Percentiles rank a stretch among this genome's conserved stretches.
Evolutionary conservation across 2,329 filamentous ascomycete genomes (phyloP).

Genomic region (Coniochaeta sp.): DNA sequence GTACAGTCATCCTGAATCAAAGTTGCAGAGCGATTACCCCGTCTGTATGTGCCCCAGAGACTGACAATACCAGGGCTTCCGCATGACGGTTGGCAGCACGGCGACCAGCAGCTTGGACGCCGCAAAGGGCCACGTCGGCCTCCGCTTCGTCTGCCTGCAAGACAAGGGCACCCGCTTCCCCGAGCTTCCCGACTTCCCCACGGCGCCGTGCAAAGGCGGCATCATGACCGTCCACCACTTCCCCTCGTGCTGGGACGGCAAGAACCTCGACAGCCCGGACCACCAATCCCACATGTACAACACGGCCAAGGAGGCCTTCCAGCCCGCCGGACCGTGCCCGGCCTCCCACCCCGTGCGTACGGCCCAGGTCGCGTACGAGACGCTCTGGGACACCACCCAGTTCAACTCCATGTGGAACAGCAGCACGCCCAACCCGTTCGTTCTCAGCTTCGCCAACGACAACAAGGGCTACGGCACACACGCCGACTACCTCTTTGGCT

Average conservation of each 20-base stretch:
- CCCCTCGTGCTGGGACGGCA: conserved; percentile 53
- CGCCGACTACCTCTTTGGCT: conserved; percentile 25
- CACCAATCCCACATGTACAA: conserved; percentile 31
- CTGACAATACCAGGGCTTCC: conserved; percentile 26
- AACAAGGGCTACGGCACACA: conserved; percentile 20
- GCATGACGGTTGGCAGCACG: conserved; percentile 32
- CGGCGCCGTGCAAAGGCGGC: conserved; percentile 27
- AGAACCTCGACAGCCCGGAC: conserved; percentile 43
- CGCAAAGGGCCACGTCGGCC: conserved; percentile 24
- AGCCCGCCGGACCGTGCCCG: conserved; percentile 16
- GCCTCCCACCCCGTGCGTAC: conserved; percentile 21
- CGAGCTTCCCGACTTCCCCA: conserved; percentile 32
- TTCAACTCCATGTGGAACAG: conserved; percentile 30
- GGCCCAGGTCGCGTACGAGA: conserved; percentile 31
- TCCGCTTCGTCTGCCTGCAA: conserved; percentile 33
- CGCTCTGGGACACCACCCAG: conserved; percentile 33
- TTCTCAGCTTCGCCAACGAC: conserved; percentile 17
- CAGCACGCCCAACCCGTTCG: conserved; percentile 21
- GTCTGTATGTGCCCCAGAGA: not conserved
- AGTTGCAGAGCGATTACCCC: no score
- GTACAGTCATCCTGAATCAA: conserved; percentile 4
- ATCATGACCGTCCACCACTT: conserved; percentile 36
- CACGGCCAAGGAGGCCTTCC: conserved; percentile 17
- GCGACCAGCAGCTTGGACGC: conserved; percentile 16
- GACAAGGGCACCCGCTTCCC: conserved; percentile 29